phyloP scores from a whole-genome alignment of 768 basidiomycete genomes.

The Boletellus ananas region DNA sequence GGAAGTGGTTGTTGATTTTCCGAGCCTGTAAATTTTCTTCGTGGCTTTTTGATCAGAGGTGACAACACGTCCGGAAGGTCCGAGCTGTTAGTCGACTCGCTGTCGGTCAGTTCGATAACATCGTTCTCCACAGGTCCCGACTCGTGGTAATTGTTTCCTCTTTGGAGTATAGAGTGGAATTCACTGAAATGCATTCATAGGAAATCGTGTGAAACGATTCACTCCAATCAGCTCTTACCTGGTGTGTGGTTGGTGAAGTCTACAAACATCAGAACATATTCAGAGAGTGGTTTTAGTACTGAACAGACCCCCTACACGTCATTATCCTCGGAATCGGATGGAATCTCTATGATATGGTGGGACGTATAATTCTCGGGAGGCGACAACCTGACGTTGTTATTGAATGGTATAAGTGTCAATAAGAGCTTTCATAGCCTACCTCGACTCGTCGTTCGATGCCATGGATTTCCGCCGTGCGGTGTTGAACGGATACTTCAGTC shows the following conservation, averaged over 20 bases:
- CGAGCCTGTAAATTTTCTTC: conserved; percentile 1
- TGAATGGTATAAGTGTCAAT: neutral
- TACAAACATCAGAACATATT: neutral
- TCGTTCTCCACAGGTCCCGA: conserved; percentile 7
- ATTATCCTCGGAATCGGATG: conserved; percentile 41
- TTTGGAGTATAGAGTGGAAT: neutral
- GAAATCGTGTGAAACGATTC: neutral
- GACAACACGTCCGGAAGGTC: conserved; percentile 24
- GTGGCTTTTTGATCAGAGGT: conserved; percentile 16
- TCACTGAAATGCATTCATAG: conserved; percentile 6
- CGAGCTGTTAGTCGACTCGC: conserved; percentile 18
- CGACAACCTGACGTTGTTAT: neutral
- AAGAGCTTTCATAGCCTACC: conserved; percentile 20
- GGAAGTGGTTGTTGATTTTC: conserved; percentile 7
- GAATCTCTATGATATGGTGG: conserved; percentile 51
- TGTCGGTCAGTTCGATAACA: conserved; percentile 32
- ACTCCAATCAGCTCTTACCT: conserved; percentile 7
- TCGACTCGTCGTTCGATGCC: conserved; percentile 44
- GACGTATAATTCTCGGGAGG: neutral
- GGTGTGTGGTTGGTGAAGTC: conserved; percentile 1
- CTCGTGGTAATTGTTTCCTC: neutral
- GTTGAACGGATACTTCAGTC: neutral
- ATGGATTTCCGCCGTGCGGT: conserved; percentile 10
- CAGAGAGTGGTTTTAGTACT: neutral
- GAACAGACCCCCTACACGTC: conserved; percentile 31